These are phyloP conservation scores for Saccharum officinarum DNA, from an alignment of 176 grass and related monocot species.

Conservation along the genomic window DNA sequence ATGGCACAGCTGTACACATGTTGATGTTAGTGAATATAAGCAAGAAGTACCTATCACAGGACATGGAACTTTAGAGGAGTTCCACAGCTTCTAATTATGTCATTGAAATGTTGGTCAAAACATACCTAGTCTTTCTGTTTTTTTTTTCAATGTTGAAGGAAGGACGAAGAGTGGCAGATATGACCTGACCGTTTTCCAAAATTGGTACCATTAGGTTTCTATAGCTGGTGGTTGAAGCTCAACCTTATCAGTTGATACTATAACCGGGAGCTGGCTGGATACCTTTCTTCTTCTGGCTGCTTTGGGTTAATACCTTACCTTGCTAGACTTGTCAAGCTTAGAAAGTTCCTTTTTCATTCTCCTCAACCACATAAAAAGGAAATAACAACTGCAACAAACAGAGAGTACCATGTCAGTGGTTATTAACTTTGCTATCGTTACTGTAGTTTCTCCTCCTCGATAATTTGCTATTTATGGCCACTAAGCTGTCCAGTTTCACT, in stretches of 20 bases:
- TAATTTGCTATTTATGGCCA: not conserved
- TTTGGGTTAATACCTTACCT: constrained; percentile 22
- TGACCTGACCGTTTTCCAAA: not conserved
- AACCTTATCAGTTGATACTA: not conserved
- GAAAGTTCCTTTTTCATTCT: not conserved
- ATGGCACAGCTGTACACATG: not conserved
- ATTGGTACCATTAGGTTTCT: constrained; percentile 13
- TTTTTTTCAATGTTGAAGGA: not conserved
- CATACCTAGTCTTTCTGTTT: not conserved
- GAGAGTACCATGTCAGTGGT: not conserved
- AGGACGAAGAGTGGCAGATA: not conserved
- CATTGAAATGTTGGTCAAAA: not conserved
- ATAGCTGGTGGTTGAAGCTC: not conserved
- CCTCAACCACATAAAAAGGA: not conserved
- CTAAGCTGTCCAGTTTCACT: not conserved
- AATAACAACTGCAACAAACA: not conserved
- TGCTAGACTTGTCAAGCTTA: not conserved
- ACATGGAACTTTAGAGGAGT: not conserved
- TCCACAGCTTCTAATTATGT: not conserved
- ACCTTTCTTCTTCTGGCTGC: not conserved
- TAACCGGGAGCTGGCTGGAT: constrained; percentile 9
- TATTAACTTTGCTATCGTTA: not conserved
- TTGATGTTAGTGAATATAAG: not conserved
- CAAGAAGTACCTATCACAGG: not conserved
- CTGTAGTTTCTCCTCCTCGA: not conserved